Evolutionary conservation across 352 stramenopile genomes (phyloP).

Genomic region (Globisporangium nodosum): DNA sequence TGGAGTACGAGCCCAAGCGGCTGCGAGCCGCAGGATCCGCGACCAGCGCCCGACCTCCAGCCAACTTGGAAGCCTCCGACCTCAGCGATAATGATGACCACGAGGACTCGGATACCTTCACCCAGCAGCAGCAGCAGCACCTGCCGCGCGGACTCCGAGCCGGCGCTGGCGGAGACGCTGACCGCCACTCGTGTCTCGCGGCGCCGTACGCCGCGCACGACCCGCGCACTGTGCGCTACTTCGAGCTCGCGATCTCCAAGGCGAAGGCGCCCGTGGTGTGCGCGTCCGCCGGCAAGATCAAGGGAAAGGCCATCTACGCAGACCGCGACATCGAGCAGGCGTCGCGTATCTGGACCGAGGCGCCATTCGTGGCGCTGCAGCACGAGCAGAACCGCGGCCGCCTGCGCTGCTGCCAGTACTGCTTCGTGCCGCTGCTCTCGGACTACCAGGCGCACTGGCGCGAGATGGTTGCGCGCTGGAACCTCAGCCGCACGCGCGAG

Average conservation of each 20-base stretch:
- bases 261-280: conserved; percentile 55
- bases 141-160: too few relatives aligned
- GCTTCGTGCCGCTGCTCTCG: conserved; percentile 55
- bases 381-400: conserved; percentile 36
- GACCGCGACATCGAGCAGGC: conserved; percentile 36
- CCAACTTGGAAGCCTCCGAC: neutral
- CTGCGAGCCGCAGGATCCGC: neutral
- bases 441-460: conserved; percentile 45
- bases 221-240: conserved; percentile 44
- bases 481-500: neutral
- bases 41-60: neutral
- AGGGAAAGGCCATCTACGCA: conserved; percentile 73
- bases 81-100: neutral
- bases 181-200: conserved; percentile 41
- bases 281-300: conserved; percentile 45
- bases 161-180: conserved; percentile 1
- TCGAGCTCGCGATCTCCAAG: conserved; percentile 58
- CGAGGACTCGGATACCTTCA: neutral
- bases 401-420: conserved; percentile 60
- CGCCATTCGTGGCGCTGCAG: conserved; percentile 70
- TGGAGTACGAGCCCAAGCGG: neutral
- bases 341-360: conserved; percentile 60
- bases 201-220: conserved; percentile 50
- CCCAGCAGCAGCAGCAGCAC: neutral
- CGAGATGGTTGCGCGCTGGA: conserved; percentile 32